Percentiles rank a stretch among this genome's conserved stretches.
Evolutionary conservation across 2,329 filamentous ascomycete species (phyloP).

Genomic region (Tolypocladium sp.): DNA sequence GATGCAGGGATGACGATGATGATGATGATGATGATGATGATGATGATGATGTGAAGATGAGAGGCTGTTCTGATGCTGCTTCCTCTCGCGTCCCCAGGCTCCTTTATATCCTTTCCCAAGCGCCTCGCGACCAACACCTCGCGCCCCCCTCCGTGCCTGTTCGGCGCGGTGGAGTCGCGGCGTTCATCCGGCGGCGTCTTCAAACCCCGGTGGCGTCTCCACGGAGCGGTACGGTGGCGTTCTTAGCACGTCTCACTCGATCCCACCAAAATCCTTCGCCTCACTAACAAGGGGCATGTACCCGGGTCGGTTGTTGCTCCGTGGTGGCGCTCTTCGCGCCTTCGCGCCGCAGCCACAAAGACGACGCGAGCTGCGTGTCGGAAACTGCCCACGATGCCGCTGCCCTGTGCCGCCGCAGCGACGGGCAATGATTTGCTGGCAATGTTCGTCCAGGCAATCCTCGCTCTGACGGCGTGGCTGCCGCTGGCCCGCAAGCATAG

Average conservation of each 20-base stretch:
- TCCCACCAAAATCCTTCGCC: accelerated
- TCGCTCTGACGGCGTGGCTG: too few relatives aligned
- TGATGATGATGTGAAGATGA: neutral
- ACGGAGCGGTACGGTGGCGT: neutral
- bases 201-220: neutral
- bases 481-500: too few relatives aligned
- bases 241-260: neutral
- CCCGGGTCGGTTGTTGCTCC: neutral
- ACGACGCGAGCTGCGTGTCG: neutral
- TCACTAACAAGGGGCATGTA: neutral
- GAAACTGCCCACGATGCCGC: too few relatives aligned
- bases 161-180: neutral
- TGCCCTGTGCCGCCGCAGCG: too few relatives aligned
- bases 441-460: too few relatives aligned
- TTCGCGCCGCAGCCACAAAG: neutral
- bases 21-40: neutral
- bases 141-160: neutral
- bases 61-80: neutral
- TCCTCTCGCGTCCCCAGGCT: neutral
- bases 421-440: too few relatives aligned
- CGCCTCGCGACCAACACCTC: neutral
- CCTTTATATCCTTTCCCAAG: neutral
- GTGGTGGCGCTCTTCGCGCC: slow-evolving; percentile 1
- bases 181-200: neutral
- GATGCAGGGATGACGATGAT: too few relatives aligned